Evolutionary conservation across 495 filamentous ascomycete species (phyloP), one percentile per base, ranked within the genome.

Genomic region (Hypoxylon rickii): DNA sequence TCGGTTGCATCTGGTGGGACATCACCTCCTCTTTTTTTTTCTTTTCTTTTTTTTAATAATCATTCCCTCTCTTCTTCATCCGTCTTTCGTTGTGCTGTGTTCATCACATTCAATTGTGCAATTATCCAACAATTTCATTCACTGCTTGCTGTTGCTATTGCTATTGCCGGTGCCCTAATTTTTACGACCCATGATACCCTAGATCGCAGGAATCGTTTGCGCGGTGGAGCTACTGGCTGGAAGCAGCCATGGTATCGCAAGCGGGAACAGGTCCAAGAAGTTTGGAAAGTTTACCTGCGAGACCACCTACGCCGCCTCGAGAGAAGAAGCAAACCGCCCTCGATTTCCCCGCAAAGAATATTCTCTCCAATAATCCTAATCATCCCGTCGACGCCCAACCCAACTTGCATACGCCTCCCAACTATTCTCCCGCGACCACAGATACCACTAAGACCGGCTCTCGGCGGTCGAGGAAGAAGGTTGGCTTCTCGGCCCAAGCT

Each of bases 401-500:
- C 19, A 76, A 58, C 43, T 50, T 79, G 0, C 76, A 79, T 31
- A 83, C 80, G 7, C 80, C 79, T 12, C 74, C 78, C 1, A 76
- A 64, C 13, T 68, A 75, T 68, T 82, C 72, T 15, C 74, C 74
- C 12, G 62, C 60, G 24, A 66, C 63, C 48, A 81, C 86, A 73
- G 47, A 86, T 76, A 73, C 87, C 73, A 75, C 88, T 75, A 67
- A 83, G 70, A 80, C 85, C 55, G 76, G 81, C 72, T 72, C 76
- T 62, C 68, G 75, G 53, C 68, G 72, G 16, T 69, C 70, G 7
- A 61, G 71, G 52, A 97, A 96, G 73, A 81, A 79, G 60, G 89
- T 93, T 41, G 85, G 80, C 21, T 92, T 89, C 73, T 90, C 87
- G 11, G 83, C 83, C 55, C 83, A 84, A 73, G 82, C 85, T 45